Evolutionary conservation across 1,284 basidiomycete species (phyloP), one percentile per base, ranked within the genome.

Genomic region (Malassezia vespertilionis): DNA sequence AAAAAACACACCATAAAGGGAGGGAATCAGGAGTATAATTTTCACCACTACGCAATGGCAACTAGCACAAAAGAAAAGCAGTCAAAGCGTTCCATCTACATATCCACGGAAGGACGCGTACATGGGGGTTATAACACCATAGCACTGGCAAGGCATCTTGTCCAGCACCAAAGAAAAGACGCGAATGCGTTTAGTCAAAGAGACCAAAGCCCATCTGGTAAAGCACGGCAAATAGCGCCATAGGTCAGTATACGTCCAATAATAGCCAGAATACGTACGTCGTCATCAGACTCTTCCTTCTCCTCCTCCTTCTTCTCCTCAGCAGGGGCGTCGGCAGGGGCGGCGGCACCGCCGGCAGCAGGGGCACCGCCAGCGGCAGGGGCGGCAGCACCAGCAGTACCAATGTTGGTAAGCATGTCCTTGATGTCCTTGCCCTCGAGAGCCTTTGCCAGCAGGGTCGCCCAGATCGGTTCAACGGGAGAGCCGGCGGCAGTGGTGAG

Each of bases 351-450:
- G 38, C 74, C 81, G 59, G 74, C 82, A 48, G 74, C 80, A 40
- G 71, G 73, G 54, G 69, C 74, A 43, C 63, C 72, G 35, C 74
- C 75, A 45, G 65, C 72, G 35, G 75, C 75, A 36, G 77, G 74
- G 28, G 58, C 56, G 31, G 61, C 79, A 38, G 60, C 87, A 67
- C 84, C 84, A 61, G 84, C 83, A 42, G 82, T 76, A 65, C 86
- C 84, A 58, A 91, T 83, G 76, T 87, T 90, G 60, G 84, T 85
- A 53, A 95, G 79, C 58, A 97, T 78, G 44, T 91, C 88, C 76
- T 89, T 95, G 71, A 96, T 79, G 75, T 96, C 82, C 80, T 93
- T 95, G 68, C 90, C 90, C 76, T 93, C 90, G 45, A 97, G 82
- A 30, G 91, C 90, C 76, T 96, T 97, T 63, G 91, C 84, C 70